phyloP scores from a whole-genome alignment of 495 filamentous ascomycete genomes.

The Thermochaetoides thermophila region DNA sequence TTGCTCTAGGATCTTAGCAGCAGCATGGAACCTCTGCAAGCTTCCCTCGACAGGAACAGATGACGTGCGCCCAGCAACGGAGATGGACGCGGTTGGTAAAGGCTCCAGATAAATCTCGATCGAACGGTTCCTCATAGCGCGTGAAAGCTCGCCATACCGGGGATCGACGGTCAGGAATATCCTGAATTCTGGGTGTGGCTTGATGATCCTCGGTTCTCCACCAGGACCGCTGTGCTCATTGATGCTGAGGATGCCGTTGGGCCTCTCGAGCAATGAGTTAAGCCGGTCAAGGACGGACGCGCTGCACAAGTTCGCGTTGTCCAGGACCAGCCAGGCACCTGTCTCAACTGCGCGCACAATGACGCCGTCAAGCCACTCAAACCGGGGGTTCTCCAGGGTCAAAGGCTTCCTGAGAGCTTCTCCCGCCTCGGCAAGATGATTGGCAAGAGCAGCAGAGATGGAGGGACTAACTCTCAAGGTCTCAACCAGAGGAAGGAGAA shows the following conservation, averaged over 20 bases:
- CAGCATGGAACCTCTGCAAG: constrained; percentile 23
- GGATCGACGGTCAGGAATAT: constrained; percentile 93
- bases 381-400: constrained; percentile 52
- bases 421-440: constrained; percentile 17
- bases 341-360: constrained; percentile 74
- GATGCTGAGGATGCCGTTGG: constrained; percentile 71
- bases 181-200: constrained; percentile 74
- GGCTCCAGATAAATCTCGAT: constrained; percentile 69
- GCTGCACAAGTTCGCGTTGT: constrained; percentile 94
- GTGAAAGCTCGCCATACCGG: constrained; percentile 80
- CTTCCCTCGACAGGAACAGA: constrained; percentile 32
- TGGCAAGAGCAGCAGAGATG: constrained; percentile 13
- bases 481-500: constrained; percentile 20
- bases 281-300: constrained; percentile 87
- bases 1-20: constrained; percentile 7
- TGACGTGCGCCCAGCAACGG: constrained; percentile 16
- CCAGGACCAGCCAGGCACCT: constrained; percentile 85
- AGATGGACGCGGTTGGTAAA: constrained; percentile 7
- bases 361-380: constrained; percentile 92
- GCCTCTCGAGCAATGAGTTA: constrained; percentile 79
- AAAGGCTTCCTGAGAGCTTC: constrained; percentile 29
- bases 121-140: constrained; percentile 92
- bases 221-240: constrained; percentile 78
- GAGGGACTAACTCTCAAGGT: constrained; percentile 13
- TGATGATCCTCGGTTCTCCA: constrained; percentile 66